These are phyloP conservation scores for Quercus variabilis DNA, from an alignment of 306 rosid genomes.

Conservation along the genomic window DNA sequence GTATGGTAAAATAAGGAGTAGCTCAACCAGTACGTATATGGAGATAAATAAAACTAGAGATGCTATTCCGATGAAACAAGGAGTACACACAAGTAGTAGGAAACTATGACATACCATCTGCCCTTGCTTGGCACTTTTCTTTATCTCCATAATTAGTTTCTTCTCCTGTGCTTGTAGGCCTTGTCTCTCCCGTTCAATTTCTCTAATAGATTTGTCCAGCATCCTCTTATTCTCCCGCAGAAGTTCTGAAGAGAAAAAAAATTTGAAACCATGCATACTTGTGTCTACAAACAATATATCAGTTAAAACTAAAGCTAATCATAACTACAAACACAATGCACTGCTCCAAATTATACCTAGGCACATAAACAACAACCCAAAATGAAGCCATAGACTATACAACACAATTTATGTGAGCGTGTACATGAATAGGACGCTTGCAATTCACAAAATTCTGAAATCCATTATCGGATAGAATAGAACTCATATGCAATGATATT, in stretches of 20 bases:
- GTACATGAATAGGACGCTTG: background rate
- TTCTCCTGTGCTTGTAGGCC: slow-evolving; percentile 87
- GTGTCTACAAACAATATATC: background rate
- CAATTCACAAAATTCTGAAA: background rate
- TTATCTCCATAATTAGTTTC: slow-evolving; percentile 86
- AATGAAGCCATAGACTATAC: background rate
- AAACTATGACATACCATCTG: slow-evolving; percentile 68
- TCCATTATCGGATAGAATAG: background rate
- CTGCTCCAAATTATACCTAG: background rate
- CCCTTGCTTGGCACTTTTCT: slow-evolving; percentile 99
- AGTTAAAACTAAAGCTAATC: background rate
- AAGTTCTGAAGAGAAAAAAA: slow-evolving; percentile 63
- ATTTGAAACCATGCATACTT: slow-evolving; percentile 1
- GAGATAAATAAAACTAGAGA: background rate
- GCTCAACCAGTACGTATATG: background rate
- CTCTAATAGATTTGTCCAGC: slow-evolving; percentile 95
- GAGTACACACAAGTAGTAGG: background rate
- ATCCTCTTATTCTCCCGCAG: slow-evolving; percentile 98
- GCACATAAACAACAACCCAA: background rate
- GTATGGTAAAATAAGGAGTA: too few species aligned
- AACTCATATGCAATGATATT: too few species aligned
- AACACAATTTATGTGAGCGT: background rate
- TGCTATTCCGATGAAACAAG: background rate
- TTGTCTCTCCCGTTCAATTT: slow-evolving; percentile 94
- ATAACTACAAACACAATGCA: background rate